phyloP scores from a whole-genome alignment of 805 yeast species.

The Kluyveromyces siamensis region DNA sequence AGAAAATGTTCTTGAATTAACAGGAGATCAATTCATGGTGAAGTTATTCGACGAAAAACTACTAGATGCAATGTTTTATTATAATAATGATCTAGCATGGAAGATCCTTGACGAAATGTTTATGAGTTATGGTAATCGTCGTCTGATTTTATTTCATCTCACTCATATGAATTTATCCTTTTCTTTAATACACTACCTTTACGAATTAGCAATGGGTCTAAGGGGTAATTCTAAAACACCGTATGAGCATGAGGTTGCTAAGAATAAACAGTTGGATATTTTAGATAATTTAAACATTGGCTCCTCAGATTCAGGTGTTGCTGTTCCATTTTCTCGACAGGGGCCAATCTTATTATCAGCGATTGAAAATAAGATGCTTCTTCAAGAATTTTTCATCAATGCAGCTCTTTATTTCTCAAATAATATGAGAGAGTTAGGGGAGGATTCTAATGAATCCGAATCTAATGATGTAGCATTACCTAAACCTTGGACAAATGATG shows the following conservation, averaged over 20 bases:
- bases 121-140: constrained; percentile 56
- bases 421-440: constrained; percentile 20
- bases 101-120: constrained; percentile 59
- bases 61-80: constrained; percentile 43
- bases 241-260: constrained; percentile 4
- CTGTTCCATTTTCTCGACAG: constrained; percentile 41
- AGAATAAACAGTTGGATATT: constrained; percentile 4
- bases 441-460: constrained; percentile 9
- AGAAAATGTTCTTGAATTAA: constrained; percentile 20
- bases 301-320: neutral
- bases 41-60: constrained; percentile 35
- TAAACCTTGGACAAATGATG: constrained; percentile 4
- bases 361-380: constrained; percentile 54
- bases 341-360: constrained; percentile 47
- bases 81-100: constrained; percentile 45
- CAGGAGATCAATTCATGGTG: constrained; percentile 45
- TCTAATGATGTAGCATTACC: neutral
- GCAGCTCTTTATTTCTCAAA: constrained; percentile 37
- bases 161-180: constrained; percentile 53
- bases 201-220: constrained; percentile 47
- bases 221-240: constrained; percentile 35
- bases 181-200: constrained; percentile 51
- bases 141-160: constrained; percentile 58
- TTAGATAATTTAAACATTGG: neutral
- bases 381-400: constrained; percentile 62